Conservation (phyloP, 73 alveolate species). For the Paraurostyla sp. region DNA sequence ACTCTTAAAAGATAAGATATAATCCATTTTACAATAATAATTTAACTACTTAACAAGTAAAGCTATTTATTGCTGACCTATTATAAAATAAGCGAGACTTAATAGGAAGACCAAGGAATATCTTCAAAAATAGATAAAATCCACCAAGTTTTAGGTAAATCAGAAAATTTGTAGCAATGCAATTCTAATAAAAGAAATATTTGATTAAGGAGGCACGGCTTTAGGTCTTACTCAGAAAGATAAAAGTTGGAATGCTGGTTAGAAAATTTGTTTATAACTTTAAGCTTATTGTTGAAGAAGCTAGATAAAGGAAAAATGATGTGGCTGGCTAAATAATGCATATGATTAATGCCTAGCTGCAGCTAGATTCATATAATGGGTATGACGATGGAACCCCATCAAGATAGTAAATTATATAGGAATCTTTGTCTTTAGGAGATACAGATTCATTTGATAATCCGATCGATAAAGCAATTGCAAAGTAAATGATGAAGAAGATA, state of each 20-base stretch:
- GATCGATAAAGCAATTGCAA: too few species aligned
- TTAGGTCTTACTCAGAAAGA: neutral
- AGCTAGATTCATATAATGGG: too few species aligned
- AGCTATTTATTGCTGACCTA: neutral
- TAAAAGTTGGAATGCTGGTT: neutral
- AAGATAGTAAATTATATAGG: neutral
- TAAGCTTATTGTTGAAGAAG: neutral
- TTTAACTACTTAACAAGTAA: neutral
- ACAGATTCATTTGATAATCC: too few species aligned
- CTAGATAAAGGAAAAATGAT: neutral
- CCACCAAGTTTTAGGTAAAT: neutral
- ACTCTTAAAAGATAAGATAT: neutral
- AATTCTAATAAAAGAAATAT: neutral
- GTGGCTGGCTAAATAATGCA: constrained; percentile 4
- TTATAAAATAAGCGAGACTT: neutral
- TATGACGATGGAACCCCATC: neutral
- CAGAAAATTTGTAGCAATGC: neutral
- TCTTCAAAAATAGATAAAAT: neutral
- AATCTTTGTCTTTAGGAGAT: neutral
- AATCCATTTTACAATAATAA: neutral
- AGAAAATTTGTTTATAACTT: neutral
- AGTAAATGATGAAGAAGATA: too few species aligned
- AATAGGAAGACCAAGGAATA: constrained; percentile 39
- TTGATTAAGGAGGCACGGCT: neutral
- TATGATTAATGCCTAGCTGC: neutral